Conservation (phyloP, 345 rosid genomes). For the Eucalyptus sp. region DNA sequence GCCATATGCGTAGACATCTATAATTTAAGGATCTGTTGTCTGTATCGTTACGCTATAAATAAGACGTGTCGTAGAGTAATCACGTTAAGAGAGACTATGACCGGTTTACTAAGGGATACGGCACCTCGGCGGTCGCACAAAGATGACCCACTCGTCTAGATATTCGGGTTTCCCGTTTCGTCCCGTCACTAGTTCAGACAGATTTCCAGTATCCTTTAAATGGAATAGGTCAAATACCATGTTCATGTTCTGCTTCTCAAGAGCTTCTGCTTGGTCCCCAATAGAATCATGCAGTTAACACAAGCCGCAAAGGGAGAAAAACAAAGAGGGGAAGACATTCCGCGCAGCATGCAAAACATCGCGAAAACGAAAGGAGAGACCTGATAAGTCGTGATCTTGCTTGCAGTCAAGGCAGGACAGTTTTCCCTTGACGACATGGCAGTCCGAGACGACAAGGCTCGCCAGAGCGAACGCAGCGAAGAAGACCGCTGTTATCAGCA, state of each 20-base stretch:
- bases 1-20: background rate
- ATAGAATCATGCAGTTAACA: background rate
- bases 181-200: background rate
- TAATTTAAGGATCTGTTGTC: background rate
- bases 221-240: background rate
- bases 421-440: slow-evolving; percentile 30
- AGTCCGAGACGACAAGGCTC: slow-evolving; percentile 22
- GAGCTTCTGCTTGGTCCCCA: background rate
- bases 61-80: background rate
- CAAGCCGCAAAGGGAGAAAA: background rate
- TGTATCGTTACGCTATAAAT: background rate
- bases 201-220: background rate
- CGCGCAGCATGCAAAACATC: background rate
- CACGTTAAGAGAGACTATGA: background rate
- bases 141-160: background rate
- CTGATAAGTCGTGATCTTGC: slow-evolving; percentile 37
- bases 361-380: slow-evolving; percentile 7
- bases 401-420: slow-evolving; percentile 62
- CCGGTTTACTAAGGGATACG: background rate
- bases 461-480: slow-evolving; percentile 22
- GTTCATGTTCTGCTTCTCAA: background rate
- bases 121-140: background rate
- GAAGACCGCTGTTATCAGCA: slow-evolving; percentile 3
- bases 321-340: background rate
- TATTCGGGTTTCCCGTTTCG: background rate